Evolutionary conservation across 1,284 basidiomycete genomes (phyloP).

Genomic region (Rhodotorula sp.): DNA sequence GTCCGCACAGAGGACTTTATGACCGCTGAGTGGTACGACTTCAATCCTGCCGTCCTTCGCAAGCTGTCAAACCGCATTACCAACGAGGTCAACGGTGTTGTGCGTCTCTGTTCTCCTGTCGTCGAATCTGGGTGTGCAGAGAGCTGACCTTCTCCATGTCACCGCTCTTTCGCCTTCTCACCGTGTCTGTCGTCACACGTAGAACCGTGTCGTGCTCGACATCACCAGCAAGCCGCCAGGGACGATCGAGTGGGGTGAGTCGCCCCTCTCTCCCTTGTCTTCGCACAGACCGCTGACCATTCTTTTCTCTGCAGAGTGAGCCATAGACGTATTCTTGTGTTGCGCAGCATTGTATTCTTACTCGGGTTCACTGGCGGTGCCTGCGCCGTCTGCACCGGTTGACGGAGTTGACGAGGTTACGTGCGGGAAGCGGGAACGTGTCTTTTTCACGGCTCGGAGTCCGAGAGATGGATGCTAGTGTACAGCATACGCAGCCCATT

Average conservation of each 20-base stretch:
- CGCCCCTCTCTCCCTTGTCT: neutral
- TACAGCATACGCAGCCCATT: too few species aligned
- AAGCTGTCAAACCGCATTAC: slow-evolving; percentile 96
- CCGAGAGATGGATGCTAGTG: too few species aligned
- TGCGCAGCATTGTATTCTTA: neutral
- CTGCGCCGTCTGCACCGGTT: too few species aligned
- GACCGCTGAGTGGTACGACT: slow-evolving; percentile 94
- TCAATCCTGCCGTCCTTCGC: slow-evolving; percentile 87
- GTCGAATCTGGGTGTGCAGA: too few species aligned
- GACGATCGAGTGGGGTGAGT: neutral
- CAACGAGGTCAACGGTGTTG: slow-evolving; percentile 74
- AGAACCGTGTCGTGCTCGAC: slow-evolving; percentile 89
- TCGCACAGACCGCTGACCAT: neutral
- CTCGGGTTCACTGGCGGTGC: neutral
- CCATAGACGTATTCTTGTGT: neutral
- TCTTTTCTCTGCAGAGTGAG: neutral
- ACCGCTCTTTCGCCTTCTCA: neutral
- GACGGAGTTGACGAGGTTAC: too few species aligned
- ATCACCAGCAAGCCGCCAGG: slow-evolving; percentile 76
- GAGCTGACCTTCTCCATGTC: neutral
- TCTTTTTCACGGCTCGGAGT: too few species aligned
- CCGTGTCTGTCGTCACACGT: neutral
- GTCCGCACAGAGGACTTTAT: slow-evolving; percentile 95
- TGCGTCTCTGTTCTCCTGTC: slow-evolving; percentile 2
- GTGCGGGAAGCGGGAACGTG: too few species aligned